Evolutionary conservation across 208 protist genomes (phyloP), one percentile per base, ranked within the genome.

Genomic region (Acanthamoeba rhysodes): DNA sequence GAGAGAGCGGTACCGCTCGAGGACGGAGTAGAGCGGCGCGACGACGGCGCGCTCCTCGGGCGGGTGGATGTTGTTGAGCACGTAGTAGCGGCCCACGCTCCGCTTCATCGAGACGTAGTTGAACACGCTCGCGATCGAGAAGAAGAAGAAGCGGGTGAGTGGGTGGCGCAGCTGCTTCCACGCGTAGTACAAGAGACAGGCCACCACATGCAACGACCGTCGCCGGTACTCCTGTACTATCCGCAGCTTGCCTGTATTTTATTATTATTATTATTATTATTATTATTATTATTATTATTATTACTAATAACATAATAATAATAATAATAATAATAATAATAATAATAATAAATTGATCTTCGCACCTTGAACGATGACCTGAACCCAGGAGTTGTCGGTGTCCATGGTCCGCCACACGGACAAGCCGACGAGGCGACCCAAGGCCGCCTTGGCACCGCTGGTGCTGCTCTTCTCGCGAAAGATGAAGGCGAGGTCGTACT

Each of bases 101-200:
- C 57, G 53, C 45, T 59, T 50, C 41, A 85, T 57, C 0, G 78
- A 85, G 14, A 85, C 78, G 27, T 22, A 85, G 78, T 85, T 85
- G 20, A 85, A 85, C 37, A 85, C 78, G 45, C 78, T 85, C 18
- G 78, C 78, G 18, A 85, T 85, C 18, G 78, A 62, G 45, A 85
- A 59, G 22, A 85, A 85, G 78, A 62, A 85, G 78, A 59, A 85
- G 78, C 78, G 78, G 24, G 78, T 85, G 45, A 85, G 48, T 7
- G 78, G 78, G 78, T 85, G 78, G 27, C 78, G 48, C 48, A 85
- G 48, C 24, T 85, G 34, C 29, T 85, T 12, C 18, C 34, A 16
- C 16, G 29, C 16, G 29, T 37, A 85, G 78, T 85, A 85, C 29
- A 85, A 34, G 41, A 85, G 45, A 22, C 41, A n/a, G 16, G 78